A percentile compares a stretch with the other conserved stretches of the same genome.
phyloP scores from a whole-genome alignment of 2,329 filamentous ascomycete species.

The Stagonosporopsis rhizophila region DNA sequence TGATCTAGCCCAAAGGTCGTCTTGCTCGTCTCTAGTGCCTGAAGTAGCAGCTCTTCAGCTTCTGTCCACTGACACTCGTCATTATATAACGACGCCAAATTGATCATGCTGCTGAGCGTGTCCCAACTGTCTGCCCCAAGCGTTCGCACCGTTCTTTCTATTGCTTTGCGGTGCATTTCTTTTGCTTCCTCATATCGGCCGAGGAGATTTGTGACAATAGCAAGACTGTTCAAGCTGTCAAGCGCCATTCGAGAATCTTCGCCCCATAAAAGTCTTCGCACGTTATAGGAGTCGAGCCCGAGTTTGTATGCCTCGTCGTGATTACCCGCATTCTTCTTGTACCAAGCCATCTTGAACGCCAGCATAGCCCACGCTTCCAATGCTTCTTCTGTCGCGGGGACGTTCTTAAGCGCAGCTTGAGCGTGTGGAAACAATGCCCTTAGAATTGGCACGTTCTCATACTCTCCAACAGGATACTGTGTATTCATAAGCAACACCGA shows the following conservation, averaged over 20 bases:
- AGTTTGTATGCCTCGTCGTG: background rate
- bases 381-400: background rate
- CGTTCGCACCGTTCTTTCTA: constrained; percentile 3
- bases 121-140: background rate
- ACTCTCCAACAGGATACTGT: background rate
- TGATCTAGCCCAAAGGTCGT: background rate
- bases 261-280: background rate
- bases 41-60: constrained; percentile 2
- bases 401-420: constrained; percentile 3
- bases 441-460: constrained; percentile 20
- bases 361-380: constrained; percentile 13
- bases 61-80: constrained; percentile 1
- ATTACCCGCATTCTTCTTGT: background rate
- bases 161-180: constrained; percentile 2
- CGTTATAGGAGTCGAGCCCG: background rate
- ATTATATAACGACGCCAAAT: constrained; percentile 7
- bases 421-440: constrained; percentile 22
- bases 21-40: background rate
- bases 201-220: background rate
- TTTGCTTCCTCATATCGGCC: constrained; percentile 7
- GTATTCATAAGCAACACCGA: constrained; percentile 6
- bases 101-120: constrained; percentile 5
- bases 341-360: background rate
- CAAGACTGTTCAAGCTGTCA: constrained; percentile 5
- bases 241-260: background rate